Evolutionary conservation across 768 basidiomycete genomes (phyloP).

Genomic region (Lactifluus pinguis): DNA sequence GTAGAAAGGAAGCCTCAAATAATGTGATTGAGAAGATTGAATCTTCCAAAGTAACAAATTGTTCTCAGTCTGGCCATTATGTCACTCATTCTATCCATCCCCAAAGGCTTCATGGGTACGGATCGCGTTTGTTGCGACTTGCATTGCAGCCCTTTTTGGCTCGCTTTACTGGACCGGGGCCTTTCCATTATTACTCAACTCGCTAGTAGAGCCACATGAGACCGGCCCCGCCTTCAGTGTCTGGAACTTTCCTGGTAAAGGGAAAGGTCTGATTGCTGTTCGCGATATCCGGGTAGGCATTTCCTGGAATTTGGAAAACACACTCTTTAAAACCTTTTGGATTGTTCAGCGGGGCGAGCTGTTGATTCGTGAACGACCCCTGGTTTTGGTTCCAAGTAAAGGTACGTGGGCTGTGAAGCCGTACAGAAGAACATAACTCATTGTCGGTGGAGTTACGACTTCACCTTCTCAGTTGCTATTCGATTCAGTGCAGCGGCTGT

Average conservation of each 20-base stretch:
- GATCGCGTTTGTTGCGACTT: background rate
- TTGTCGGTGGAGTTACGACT: conserved; percentile 28
- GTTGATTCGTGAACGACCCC: conserved; percentile 44
- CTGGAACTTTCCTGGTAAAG: conserved; percentile 13
- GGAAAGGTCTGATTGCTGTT: conserved; percentile 14
- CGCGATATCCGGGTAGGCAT: conserved; percentile 6
- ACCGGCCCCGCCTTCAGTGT: background rate
- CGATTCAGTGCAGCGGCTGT: conserved; percentile 28
- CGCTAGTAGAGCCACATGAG: background rate
- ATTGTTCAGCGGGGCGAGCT: conserved; percentile 46
- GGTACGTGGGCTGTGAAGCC: conserved; percentile 29
- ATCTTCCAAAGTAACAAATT: background rate
- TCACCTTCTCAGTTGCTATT: conserved; percentile 41
- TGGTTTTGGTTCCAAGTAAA: conserved; percentile 42
- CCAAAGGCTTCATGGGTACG: background rate
- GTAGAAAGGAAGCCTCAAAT: background rate
- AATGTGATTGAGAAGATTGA: no score
- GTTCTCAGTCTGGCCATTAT: background rate
- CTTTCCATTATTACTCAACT: background rate
- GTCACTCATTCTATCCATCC: background rate
- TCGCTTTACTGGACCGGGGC: background rate
- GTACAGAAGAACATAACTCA: background rate
- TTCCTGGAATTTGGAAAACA: background rate
- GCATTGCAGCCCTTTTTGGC: background rate
- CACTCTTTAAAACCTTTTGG: background rate